Conservation (phyloP, 768 basidiomycete species). For the Panaeolus papilionaceus region DNA sequence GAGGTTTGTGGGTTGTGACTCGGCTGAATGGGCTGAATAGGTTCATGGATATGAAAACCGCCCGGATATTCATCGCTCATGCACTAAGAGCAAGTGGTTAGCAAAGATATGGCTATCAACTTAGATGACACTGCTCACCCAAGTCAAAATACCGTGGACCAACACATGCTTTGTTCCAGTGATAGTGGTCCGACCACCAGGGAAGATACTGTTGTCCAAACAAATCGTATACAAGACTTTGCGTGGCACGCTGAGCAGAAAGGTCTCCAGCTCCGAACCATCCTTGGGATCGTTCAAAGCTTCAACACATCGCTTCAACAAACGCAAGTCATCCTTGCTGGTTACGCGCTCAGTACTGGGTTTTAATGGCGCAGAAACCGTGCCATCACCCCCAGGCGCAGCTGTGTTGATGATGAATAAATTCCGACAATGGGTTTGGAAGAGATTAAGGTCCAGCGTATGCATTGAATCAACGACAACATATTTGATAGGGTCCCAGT, state of each 20-base stretch:
- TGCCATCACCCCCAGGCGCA: background rate
- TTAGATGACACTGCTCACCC: background rate
- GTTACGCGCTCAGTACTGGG: background rate
- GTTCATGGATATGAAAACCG: no score
- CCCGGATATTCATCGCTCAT: no score
- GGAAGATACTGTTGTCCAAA: background rate
- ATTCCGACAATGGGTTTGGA: constrained; percentile 18
- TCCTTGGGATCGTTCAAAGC: background rate
- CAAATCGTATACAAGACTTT: background rate
- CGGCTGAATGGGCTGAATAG: no score
- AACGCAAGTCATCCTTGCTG: background rate
- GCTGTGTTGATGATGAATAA: background rate
- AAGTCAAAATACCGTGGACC: background rate
- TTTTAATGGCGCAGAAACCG: background rate
- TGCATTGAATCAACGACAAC: constrained; percentile 23
- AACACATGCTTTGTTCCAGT: constrained; percentile 1
- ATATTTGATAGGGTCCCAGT: constrained; percentile 21
- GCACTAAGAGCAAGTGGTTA: no score
- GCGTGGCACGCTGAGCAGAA: background rate
- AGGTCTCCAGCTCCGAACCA: background rate
- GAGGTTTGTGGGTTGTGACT: no score
- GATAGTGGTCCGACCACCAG: background rate
- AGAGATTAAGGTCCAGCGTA: constrained; percentile 19
- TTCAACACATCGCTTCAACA: background rate
- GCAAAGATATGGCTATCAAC: no score